Percentiles rank a stretch among this genome's conserved stretches.
phyloP scores from a whole-genome alignment of 495 filamentous ascomycete species.

The Xylaria scruposa region DNA sequence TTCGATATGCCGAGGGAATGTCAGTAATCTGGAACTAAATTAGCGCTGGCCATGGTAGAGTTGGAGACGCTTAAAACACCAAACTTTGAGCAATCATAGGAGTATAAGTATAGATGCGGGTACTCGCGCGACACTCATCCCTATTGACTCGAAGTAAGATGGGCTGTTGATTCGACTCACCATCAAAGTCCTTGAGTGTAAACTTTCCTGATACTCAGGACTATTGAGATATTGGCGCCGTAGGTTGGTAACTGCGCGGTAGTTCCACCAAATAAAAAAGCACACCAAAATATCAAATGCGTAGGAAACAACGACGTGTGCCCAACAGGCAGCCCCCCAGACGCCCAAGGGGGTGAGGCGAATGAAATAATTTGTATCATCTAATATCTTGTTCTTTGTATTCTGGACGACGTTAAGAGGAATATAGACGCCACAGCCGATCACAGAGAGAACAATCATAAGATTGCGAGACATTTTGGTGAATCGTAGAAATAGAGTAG shows the following conservation, averaged over 20 bases:
- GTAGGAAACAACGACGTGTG: slow-evolving; percentile 76
- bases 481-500: slow-evolving; percentile 77
- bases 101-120: not conserved
- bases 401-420: slow-evolving; percentile 70
- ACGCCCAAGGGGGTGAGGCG: slow-evolving; percentile 54
- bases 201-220: slow-evolving; percentile 74
- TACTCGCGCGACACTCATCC: not conserved
- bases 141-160: not conserved
- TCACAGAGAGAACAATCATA: slow-evolving; percentile 67
- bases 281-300: slow-evolving; percentile 70
- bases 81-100: not conserved
- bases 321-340: slow-evolving; percentile 65
- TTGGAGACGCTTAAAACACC: not conserved
- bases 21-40: slow-evolving; percentile 63
- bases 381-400: slow-evolving; percentile 60
- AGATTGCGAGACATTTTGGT: slow-evolving; percentile 81
- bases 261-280: slow-evolving; percentile 79
- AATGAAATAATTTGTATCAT: slow-evolving; percentile 45
- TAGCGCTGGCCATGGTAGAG: not conserved
- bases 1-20: slow-evolving; percentile 66
- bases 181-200: slow-evolving; percentile 81
- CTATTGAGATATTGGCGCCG: slow-evolving; percentile 75
- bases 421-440: slow-evolving; percentile 76
- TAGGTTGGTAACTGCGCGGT: slow-evolving; percentile 64
- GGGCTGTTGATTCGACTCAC: slow-evolving; percentile 41